Percentiles rank a stretch among this genome's conserved stretches.
Conservation (phyloP, 805 yeast species). For the Zygotorulaspora danielsina region DNA sequence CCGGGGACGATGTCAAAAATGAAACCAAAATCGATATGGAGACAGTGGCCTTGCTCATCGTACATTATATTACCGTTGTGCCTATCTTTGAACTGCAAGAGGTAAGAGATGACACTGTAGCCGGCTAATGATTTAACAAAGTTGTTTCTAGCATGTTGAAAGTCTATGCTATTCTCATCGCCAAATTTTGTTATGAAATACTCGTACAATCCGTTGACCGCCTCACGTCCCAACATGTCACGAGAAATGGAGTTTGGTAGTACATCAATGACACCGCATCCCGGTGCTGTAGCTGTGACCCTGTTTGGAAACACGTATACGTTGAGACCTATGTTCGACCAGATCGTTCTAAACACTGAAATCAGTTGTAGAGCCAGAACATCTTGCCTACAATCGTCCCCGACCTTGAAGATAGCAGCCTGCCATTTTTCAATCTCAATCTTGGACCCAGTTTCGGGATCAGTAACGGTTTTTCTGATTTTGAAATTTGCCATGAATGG, state of each 20-base stretch:
- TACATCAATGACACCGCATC: constrained; percentile 98
- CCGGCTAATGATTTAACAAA: constrained; percentile 93
- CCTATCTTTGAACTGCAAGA: constrained; percentile 92
- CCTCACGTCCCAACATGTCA: constrained; percentile 98
- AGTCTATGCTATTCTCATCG: constrained; percentile 84
- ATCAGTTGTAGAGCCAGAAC: constrained; percentile 89
- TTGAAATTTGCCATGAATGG: constrained; percentile 96
- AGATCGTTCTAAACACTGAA: constrained; percentile 84
- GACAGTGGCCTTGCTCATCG: constrained; percentile 88
- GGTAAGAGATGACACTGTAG: constrained; percentile 83
- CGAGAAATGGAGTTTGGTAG: constrained; percentile 91
- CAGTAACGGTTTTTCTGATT: constrained; percentile 55
- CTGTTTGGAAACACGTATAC: constrained; percentile 88
- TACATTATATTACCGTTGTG: constrained; percentile 98
- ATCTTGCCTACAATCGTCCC: constrained; percentile 98
- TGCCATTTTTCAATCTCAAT: constrained; percentile 68
- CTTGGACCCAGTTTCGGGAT: constrained; percentile 39
- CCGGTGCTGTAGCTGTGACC: constrained; percentile 98
- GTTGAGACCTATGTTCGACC: constrained; percentile 85
- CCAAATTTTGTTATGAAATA: constrained; percentile 91
- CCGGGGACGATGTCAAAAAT: constrained; percentile 99
- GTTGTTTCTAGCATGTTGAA: constrained; percentile 87
- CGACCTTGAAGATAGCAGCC: constrained; percentile 96
- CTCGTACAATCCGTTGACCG: constrained; percentile 93
- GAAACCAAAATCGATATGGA: constrained; percentile 97